phyloP scores from a whole-genome alignment of 345 rosid genomes.

The Hirschfeldia incana region DNA sequence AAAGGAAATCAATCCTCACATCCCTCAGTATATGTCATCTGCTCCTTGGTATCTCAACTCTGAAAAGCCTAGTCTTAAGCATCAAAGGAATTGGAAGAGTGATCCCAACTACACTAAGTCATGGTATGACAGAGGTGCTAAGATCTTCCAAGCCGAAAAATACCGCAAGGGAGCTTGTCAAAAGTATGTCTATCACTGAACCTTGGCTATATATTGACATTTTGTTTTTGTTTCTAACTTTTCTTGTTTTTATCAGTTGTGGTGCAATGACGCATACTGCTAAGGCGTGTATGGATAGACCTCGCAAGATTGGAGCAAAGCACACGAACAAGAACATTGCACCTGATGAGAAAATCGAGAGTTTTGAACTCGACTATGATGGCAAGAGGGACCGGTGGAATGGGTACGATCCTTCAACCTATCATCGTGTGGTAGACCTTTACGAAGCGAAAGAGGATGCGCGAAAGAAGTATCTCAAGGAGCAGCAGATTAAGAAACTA shows the following conservation, averaged over 20 bases:
- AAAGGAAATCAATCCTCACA: conserved; percentile 74
- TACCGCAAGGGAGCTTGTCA: conserved; percentile 74
- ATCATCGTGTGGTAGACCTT: conserved; percentile 66
- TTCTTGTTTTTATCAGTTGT: conserved; percentile 42
- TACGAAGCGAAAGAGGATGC: conserved; percentile 87
- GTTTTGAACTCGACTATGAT: conserved; percentile 83
- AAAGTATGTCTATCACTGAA: conserved; percentile 49
- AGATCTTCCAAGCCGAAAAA: conserved; percentile 65
- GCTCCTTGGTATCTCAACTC: conserved; percentile 81
- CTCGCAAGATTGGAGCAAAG: conserved; percentile 71
- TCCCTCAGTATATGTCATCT: conserved; percentile 75
- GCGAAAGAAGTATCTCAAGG: conserved; percentile 66
- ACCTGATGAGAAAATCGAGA: conserved; percentile 81
- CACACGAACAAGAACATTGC: conserved; percentile 76
- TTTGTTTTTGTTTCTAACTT: conserved; percentile 10
- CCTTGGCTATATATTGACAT: background rate
- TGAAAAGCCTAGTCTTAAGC: conserved; percentile 66
- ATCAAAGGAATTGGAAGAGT: conserved; percentile 85
- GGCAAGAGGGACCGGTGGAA: conserved; percentile 93
- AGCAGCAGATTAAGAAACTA: conserved; percentile 75
- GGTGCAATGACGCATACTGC: conserved; percentile 86
- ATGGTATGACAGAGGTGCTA: conserved; percentile 78
- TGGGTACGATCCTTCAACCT: conserved; percentile 74
- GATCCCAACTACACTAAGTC: conserved; percentile 77
- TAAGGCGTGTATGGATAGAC: conserved; percentile 83